A percentile compares a stretch with the other conserved stretches of the same genome.
phyloP scores from a whole-genome alignment of 257 asterid genomes.

The Lithospermum erythrorhizon region DNA sequence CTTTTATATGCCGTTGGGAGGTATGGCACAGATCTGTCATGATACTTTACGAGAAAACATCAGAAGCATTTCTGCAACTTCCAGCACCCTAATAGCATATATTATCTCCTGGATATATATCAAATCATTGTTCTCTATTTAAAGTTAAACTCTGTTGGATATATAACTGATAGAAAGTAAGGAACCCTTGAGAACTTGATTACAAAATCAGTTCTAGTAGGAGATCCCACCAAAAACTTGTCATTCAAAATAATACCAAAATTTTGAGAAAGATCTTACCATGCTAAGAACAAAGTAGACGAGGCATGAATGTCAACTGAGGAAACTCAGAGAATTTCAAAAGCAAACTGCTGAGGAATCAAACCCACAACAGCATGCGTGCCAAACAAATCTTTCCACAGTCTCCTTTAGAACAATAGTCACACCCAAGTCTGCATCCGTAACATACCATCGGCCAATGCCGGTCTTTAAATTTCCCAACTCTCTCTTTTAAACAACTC shows the following conservation, averaged over 20 bases:
- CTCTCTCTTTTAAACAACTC: slow-evolving; percentile 60
- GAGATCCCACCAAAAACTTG: not conserved
- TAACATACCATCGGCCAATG: slow-evolving; percentile 92
- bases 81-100: not conserved
- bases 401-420: slow-evolving; percentile 43
- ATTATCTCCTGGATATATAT: not conserved
- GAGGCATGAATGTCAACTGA: slow-evolving; percentile 91
- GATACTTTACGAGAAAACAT: no score
- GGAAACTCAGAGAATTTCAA: slow-evolving; percentile 92
- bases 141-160: not conserved
- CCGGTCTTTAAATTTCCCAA: slow-evolving; percentile 62
- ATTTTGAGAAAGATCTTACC: slow-evolving; percentile 40
- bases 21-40: no score
- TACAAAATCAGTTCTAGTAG: not conserved
- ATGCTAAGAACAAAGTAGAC: slow-evolving; percentile 85
- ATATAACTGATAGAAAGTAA: not conserved
- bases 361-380: slow-evolving; percentile 52
- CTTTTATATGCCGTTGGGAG: no score
- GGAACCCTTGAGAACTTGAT: not conserved
- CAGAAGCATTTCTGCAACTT: not conserved
- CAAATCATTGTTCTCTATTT: no score
- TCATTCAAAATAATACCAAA: no score
- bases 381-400: slow-evolving; percentile 68
- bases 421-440: slow-evolving; percentile 57
- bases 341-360: slow-evolving; percentile 92